phyloP scores from a whole-genome alignment of 2,329 filamentous ascomycete genomes.

The Xylaria sp. region DNA sequence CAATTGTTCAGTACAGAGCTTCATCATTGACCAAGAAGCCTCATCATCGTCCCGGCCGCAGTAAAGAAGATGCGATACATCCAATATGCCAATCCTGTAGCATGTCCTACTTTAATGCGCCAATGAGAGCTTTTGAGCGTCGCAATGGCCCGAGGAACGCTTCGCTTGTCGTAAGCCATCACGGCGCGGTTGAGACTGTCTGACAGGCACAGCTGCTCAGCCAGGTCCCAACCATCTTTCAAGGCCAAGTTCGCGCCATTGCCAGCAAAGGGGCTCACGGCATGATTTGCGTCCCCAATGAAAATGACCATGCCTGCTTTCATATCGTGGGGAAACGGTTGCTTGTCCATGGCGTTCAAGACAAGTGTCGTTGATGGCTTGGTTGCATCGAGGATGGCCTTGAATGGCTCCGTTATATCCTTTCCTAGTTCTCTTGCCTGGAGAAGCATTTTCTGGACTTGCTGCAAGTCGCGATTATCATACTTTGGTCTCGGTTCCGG shows the following conservation, averaged over 20 bases:
- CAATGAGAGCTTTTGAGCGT: constrained; percentile 40
- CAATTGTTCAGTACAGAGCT: not conserved
- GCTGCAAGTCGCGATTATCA: constrained; percentile 35
- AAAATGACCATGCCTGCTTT: constrained; percentile 53
- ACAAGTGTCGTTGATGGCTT: constrained; percentile 53
- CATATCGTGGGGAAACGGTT: constrained; percentile 55
- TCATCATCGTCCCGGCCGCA: constrained; percentile 16
- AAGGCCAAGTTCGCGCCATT: constrained; percentile 62
- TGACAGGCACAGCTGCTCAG: constrained; percentile 52
- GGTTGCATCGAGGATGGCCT: constrained; percentile 54
- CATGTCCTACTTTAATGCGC: constrained; percentile 34
- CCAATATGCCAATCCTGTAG: constrained; percentile 28
- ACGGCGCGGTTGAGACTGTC: constrained; percentile 47
- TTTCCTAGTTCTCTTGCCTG: constrained; percentile 50
- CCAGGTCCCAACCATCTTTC: constrained; percentile 60
- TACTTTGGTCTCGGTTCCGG: constrained; percentile 21
- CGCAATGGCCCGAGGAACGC: constrained; percentile 51
- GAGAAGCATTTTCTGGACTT: constrained; percentile 49
- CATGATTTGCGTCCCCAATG: constrained; percentile 63
- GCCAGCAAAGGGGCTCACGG: constrained; percentile 61
- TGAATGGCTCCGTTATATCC: constrained; percentile 55
- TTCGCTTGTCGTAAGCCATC: constrained; percentile 52
- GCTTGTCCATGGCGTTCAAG: constrained; percentile 59
- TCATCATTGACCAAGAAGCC: constrained; percentile 16
- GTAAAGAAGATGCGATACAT: constrained; percentile 35